A percentile compares a stretch with the other conserved stretches of the same genome.
Conservation (phyloP, 1,284 basidiomycete genomes). For the Thecaphora thlaspeos region DNA sequence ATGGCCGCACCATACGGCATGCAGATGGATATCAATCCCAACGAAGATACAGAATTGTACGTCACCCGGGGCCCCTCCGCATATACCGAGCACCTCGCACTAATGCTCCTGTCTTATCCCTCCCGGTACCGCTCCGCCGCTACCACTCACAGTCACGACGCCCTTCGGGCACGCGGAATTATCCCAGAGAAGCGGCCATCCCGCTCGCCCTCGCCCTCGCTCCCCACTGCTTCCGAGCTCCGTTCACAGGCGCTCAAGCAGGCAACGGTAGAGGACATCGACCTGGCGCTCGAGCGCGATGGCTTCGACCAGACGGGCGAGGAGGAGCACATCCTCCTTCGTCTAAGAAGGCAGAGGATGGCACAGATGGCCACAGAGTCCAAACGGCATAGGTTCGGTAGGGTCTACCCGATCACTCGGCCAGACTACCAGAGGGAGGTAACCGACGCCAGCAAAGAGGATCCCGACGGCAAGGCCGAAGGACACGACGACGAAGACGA, state of each 20-base stretch:
- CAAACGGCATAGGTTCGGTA: conserved; percentile 74
- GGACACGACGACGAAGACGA: conserved; percentile 64
- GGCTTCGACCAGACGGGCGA: conserved; percentile 8
- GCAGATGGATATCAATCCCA: conserved; percentile 46
- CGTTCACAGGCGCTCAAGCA: conserved; percentile 33
- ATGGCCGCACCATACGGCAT: conserved; percentile 3
- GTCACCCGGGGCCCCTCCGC: too few relatives aligned
- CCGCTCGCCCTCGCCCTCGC: conserved; percentile 53
- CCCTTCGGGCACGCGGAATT: conserved; percentile 52
- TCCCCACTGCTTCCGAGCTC: conserved; percentile 28
- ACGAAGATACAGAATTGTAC: conserved; percentile 52
- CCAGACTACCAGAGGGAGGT: conserved; percentile 94
- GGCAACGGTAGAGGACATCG: conserved; percentile 40
- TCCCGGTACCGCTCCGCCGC: neutral
- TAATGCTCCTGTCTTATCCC: neutral
- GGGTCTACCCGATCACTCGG: conserved; percentile 80
- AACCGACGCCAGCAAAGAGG: conserved; percentile 80
- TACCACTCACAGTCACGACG: conserved; percentile 44
- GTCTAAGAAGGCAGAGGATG: conserved; percentile 69
- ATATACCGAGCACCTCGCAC: neutral
- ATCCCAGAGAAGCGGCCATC: conserved; percentile 54
- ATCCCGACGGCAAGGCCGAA: conserved; percentile 59
- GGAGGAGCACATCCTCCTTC: conserved; percentile 72
- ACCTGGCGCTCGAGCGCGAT: conserved; percentile 40
- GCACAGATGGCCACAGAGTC: conserved; percentile 68